Evolutionary conservation across 805 yeast species (phyloP), one percentile per base, ranked within the genome.

Genomic region (Debaryomyces hansenii): DNA sequence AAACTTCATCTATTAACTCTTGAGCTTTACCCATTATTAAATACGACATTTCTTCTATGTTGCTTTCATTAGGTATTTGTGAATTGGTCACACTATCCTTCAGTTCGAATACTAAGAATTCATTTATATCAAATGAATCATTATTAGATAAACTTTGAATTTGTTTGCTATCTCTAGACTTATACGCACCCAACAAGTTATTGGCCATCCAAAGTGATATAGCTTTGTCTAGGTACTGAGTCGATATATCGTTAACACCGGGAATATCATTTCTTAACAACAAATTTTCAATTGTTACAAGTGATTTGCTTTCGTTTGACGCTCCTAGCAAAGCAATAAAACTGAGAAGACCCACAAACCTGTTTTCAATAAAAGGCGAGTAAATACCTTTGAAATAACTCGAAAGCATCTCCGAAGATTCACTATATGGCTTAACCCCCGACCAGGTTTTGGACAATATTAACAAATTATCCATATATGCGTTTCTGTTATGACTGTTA

Each of bases 21-120:
- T 72, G 77, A 0, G 84, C 70, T 40, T 59, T 61, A 15, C 57
- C 58, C 50, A 70, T 54, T 4, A 70, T 44, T 29, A 69, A 46
- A 37, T 67, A 71, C 2, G 58, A 51, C 3, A 60, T 42, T 44
- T 71, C 74, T 20, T 60, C 67, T 1, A 36, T 15, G 4, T 45
- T 51, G 7, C 50, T 48, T 4, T 48, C 50, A 1, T 54, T 46
- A 8, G 28, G 41, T 18, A 20, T 15, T 10, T 34, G 40, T 21
- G 38, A 49, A 5, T 52, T 44, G 4, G 52, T 62, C 9, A 51
- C 12, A 15, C 29, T 63, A 15, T 61, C 73, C 50, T 66, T 54
- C 27, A 3, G 27, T 24, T 24, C 27, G 10, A 24, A 24, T 1
- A 51, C 46, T 3, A 70, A 48, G 44, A 63, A 68, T 5, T 58